Percentiles rank a stretch among this genome's conserved stretches.
Evolutionary conservation across 225 moss, liverwort and hornwort genomes (phyloP).

Genomic region (Straminergon stramineum): DNA sequence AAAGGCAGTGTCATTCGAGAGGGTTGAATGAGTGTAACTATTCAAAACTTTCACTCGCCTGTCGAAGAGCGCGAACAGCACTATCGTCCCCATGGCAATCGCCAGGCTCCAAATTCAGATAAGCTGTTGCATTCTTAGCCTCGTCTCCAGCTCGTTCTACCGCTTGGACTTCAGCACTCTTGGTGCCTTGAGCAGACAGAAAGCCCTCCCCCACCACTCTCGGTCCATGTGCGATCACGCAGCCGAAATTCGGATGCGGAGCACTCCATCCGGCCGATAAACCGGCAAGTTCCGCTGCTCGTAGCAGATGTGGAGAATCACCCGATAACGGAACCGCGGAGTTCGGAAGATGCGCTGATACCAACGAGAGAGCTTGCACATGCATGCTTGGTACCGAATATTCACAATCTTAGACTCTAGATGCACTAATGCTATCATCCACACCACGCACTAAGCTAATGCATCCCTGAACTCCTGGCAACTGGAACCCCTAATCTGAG

Average conservation of each 20-base stretch:
- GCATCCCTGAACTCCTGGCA: background rate
- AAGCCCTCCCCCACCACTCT: constrained; percentile 82
- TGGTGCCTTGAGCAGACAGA: constrained; percentile 79
- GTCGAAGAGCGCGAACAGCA: constrained; percentile 56
- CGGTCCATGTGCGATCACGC: constrained; percentile 75
- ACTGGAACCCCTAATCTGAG: background rate
- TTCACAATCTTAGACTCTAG: background rate
- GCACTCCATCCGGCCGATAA: constrained; percentile 76
- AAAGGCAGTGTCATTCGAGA: background rate
- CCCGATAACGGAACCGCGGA: background rate
- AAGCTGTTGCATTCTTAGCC: constrained; percentile 62
- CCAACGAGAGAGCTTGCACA: constrained; percentile 19
- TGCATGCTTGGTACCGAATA: constrained; percentile 19
- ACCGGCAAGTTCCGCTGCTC: constrained; percentile 77
- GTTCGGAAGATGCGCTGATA: constrained; percentile 22
- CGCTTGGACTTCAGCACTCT: constrained; percentile 84
- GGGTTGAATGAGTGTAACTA: background rate
- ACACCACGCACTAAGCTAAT: background rate
- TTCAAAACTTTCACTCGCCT: constrained; percentile 21
- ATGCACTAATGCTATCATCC: background rate
- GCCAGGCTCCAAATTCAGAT: constrained; percentile 88
- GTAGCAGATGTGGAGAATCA: constrained; percentile 50
- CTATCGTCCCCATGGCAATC: constrained; percentile 90
- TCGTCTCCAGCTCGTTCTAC: constrained; percentile 66
- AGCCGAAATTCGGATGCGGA: constrained; percentile 89